phyloP scores from a whole-genome alignment of 2,329 filamentous ascomycete species.

The Exserohilum rostratum region DNA sequence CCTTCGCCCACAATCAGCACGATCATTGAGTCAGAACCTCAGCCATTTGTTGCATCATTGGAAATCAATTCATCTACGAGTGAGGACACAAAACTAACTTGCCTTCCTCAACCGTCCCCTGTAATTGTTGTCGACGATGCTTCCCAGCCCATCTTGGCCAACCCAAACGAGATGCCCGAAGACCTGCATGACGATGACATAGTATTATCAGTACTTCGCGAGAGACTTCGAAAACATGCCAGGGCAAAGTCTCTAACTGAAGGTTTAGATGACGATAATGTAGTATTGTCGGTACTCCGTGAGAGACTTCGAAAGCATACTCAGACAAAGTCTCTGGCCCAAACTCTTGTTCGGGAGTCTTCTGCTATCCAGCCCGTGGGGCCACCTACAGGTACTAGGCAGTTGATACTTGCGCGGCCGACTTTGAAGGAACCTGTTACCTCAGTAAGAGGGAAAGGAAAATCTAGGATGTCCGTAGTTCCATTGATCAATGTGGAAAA shows the following conservation, averaged over 20 bases:
- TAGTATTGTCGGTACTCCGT: slow-evolving; percentile 7
- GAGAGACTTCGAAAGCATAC: slow-evolving; percentile 5
- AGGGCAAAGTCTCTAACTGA: neutral
- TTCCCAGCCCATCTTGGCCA: neutral
- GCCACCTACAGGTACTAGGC: neutral
- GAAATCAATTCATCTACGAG: too few species aligned
- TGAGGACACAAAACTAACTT: neutral
- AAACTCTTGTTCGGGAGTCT: neutral
- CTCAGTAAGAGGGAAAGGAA: neutral
- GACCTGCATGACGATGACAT: slow-evolving; percentile 1
- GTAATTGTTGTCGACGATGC: neutral
- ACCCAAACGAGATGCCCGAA: neutral
- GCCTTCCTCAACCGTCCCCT: neutral
- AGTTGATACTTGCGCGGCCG: neutral
- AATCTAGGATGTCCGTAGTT: neutral
- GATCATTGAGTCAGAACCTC: neutral
- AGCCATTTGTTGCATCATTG: neutral
- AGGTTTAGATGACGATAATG: slow-evolving; percentile 1
- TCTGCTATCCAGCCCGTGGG: neutral
- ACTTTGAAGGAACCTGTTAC: neutral
- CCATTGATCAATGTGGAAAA: neutral
- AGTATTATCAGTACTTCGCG: slow-evolving; percentile 8
- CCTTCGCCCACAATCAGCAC: neutral
- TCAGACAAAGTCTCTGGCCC: neutral
- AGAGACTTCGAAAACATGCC: slow-evolving; percentile 1